Conservation (phyloP, 1,284 basidiomycete species). For the Ganoderma leucocontextum region DNA sequence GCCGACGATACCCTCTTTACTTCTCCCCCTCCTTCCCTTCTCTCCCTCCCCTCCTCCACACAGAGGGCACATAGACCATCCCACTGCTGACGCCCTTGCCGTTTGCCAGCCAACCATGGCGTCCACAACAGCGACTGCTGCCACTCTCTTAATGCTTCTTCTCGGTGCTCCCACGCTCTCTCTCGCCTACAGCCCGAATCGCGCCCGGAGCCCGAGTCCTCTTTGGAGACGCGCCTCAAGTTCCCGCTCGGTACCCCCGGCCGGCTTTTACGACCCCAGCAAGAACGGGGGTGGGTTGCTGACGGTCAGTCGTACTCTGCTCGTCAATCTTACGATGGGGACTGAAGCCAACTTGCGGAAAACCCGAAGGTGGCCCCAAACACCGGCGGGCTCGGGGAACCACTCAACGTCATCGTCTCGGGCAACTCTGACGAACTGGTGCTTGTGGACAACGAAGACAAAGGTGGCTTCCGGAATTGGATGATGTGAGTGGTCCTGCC, state of each 20-base stretch:
- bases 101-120: slow-evolving; percentile 41
- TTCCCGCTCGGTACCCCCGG: slow-evolving; percentile 38
- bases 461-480: slow-evolving; percentile 87
- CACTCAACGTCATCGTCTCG: slow-evolving; percentile 89
- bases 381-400: slow-evolving; percentile 86
- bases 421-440: slow-evolving; percentile 80
- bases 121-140: slow-evolving; percentile 15
- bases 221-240: slow-evolving; percentile 30
- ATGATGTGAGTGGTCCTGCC: slow-evolving; percentile 55
- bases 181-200: slow-evolving; percentile 23
- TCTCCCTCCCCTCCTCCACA: slow-evolving; percentile 6
- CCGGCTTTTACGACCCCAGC: slow-evolving; percentile 56
- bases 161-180: slow-evolving; percentile 37
- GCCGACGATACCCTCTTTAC: slow-evolving; percentile 30
- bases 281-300: slow-evolving; percentile 54
- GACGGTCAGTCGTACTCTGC: slow-evolving; percentile 47
- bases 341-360: slow-evolving; percentile 1
- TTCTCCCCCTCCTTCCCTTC: slow-evolving; percentile 13
- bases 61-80: slow-evolving; percentile 24
- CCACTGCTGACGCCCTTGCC: slow-evolving; percentile 1
- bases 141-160: slow-evolving; percentile 36
- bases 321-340: background rate
- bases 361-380: slow-evolving; percentile 48
- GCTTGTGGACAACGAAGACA: slow-evolving; percentile 63
- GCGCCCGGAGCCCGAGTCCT: slow-evolving; percentile 28